Conservation (phyloP, 495 filamentous ascomycete species). For the Penicillium salamii region DNA sequence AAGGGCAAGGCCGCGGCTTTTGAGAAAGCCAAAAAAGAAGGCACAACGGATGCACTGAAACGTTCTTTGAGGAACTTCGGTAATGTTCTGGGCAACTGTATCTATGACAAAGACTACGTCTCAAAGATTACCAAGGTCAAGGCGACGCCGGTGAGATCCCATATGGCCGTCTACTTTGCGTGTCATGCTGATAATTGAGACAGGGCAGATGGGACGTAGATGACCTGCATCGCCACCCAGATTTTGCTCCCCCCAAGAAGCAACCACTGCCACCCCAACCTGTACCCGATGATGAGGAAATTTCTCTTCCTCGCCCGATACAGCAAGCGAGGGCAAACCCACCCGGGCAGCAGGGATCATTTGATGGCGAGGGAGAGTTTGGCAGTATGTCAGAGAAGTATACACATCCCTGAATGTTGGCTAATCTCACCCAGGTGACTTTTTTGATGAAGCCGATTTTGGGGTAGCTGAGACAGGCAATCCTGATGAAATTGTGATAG, state of each 20-base stretch:
- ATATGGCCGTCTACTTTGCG: not conserved
- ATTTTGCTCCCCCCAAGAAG: slow-evolving; percentile 59
- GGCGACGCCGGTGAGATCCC: slow-evolving; percentile 49
- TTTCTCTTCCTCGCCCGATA: slow-evolving; percentile 33
- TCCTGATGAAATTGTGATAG: slow-evolving; percentile 60
- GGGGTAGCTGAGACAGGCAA: slow-evolving; percentile 53
- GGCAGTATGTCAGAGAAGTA: slow-evolving; percentile 51
- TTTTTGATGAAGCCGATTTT: slow-evolving; percentile 77
- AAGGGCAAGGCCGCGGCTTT: slow-evolving; percentile 92
- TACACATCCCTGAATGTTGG: not conserved
- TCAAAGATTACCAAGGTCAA: slow-evolving; percentile 81
- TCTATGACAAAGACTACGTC: slow-evolving; percentile 95
- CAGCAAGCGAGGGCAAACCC: slow-evolving; percentile 19
- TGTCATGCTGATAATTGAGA: slow-evolving; percentile 1
- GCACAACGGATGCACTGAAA: slow-evolving; percentile 91
- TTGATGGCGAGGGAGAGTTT: slow-evolving; percentile 56
- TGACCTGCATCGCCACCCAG: slow-evolving; percentile 76
- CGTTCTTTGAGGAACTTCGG: slow-evolving; percentile 88
- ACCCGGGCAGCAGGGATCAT: slow-evolving; percentile 13
- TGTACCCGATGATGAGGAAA: slow-evolving; percentile 34
- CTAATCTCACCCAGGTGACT: slow-evolving; percentile 44
- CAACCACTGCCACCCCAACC: slow-evolving; percentile 50
- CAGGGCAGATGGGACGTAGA: slow-evolving; percentile 68
- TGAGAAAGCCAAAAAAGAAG: slow-evolving; percentile 98
- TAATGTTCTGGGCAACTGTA: slow-evolving; percentile 93